Conservation (phyloP, 345 rosid genomes). For the Eucalyptus regnans region DNA sequence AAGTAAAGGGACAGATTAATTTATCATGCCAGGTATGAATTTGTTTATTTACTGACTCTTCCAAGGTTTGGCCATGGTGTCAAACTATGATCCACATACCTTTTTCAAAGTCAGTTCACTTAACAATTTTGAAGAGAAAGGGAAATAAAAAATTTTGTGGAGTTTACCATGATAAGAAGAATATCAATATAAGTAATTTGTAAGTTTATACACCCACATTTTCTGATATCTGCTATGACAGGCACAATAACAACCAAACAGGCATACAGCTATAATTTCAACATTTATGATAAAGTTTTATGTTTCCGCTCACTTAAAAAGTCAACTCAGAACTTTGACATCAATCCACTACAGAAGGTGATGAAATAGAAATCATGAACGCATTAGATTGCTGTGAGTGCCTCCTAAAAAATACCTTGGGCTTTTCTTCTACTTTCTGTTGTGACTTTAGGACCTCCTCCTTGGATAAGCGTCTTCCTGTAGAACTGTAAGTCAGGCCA, state of each 20-base stretch:
- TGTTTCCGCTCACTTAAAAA: not conserved
- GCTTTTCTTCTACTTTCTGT: conserved; percentile 54
- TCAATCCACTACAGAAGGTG: not conserved
- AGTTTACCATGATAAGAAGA: not conserved
- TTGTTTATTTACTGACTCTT: not conserved
- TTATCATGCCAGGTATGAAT: not conserved
- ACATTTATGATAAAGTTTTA: not conserved
- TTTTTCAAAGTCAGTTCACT: not conserved
- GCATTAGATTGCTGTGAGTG: not conserved
- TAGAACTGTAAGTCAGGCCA: not conserved
- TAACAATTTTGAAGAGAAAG: not conserved
- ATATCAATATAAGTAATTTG: not conserved
- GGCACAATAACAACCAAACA: not conserved
- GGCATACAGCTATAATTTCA: not conserved
- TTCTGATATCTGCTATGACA: not conserved
- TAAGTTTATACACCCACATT: not conserved
- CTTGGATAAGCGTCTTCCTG: conserved; percentile 66
- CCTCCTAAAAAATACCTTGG: conserved; percentile 36
- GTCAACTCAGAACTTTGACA: not conserved
- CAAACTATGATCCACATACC: not conserved
- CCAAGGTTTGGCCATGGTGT: not conserved
- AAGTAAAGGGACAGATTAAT: not conserved
- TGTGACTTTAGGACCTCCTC: conserved; percentile 52
- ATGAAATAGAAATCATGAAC: not conserved
- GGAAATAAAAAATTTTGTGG: not conserved